Conservation (phyloP, 352 stramenopile species). For the Elongisporangium undulatum region DNA sequence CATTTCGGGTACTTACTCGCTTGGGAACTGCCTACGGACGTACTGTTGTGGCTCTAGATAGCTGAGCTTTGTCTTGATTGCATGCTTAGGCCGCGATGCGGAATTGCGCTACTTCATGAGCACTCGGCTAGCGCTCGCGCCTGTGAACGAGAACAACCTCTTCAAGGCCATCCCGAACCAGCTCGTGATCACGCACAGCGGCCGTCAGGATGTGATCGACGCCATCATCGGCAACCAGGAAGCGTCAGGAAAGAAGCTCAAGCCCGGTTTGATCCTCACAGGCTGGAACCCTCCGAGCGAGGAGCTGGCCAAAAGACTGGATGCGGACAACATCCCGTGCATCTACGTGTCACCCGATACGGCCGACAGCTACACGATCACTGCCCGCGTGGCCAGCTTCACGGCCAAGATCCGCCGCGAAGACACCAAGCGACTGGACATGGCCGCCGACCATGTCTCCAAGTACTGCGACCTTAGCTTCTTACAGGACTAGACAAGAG, state of each 20-base stretch:
- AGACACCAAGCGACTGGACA: conserved; percentile 65
- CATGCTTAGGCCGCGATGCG: conserved; percentile 50
- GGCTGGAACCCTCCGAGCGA: conserved; percentile 74
- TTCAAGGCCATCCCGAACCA: conserved; percentile 87
- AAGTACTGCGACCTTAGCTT: conserved; percentile 84
- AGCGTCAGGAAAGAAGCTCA: conserved; percentile 61
- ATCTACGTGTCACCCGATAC: conserved; percentile 84
- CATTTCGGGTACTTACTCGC: conserved; percentile 47
- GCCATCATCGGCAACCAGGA: conserved; percentile 84
- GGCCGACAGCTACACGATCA: conserved; percentile 86
- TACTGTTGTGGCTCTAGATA: not conserved
- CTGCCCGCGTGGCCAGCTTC: conserved; percentile 71
- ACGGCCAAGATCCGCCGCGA: conserved; percentile 80
- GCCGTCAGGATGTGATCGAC: conserved; percentile 78
- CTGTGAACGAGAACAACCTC: conserved; percentile 66
- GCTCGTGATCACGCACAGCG: conserved; percentile 85
- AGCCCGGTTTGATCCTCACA: conserved; percentile 78
- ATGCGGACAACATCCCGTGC: conserved; percentile 83
- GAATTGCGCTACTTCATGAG: conserved; percentile 83
- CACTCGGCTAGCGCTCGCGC: conserved; percentile 73
- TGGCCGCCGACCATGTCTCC: conserved; percentile 75
- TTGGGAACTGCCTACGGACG: not conserved
- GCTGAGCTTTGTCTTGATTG: conserved; percentile 3
- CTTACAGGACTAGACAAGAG: conserved; percentile 27
- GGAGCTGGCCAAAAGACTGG: conserved; percentile 56